Percentiles rank a stretch among this genome's conserved stretches.
phyloP scores from a whole-genome alignment of 805 yeast species.

The Jamesozyma spencerorum region DNA sequence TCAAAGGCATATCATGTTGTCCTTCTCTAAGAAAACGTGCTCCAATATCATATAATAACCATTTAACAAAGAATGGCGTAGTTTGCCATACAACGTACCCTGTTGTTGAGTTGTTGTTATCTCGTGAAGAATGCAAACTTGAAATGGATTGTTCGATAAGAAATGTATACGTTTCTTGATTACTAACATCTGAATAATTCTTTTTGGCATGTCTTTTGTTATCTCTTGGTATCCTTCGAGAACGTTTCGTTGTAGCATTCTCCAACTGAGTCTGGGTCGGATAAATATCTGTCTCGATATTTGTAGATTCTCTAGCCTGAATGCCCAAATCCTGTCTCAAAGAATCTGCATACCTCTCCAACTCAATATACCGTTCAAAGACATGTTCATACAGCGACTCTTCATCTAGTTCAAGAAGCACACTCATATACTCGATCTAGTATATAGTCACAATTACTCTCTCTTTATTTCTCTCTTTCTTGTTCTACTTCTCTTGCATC shows the following conservation, averaged over 20 bases:
- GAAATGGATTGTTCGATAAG: conserved; percentile 24
- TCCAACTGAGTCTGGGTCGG: not conserved
- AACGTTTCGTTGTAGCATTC: not conserved
- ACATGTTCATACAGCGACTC: conserved; percentile 26
- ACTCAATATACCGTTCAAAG: conserved; percentile 23
- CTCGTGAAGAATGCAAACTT: conserved; percentile 20
- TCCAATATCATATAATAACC: conserved; percentile 24
- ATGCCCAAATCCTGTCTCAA: conserved; percentile 30
- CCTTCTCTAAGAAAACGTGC: conserved; percentile 16
- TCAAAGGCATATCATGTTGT: conserved; percentile 1
- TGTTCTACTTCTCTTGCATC: too few species aligned
- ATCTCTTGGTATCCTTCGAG: not conserved
- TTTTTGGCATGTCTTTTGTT: not conserved
- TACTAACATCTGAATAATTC: not conserved
- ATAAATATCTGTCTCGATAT: conserved; percentile 19
- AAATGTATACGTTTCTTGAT: conserved; percentile 14
- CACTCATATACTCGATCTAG: conserved; percentile 6
- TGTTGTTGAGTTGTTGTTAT: conserved; percentile 30
- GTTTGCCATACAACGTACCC: conserved; percentile 32
- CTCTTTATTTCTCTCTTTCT: not conserved
- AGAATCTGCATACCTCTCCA: conserved; percentile 13
- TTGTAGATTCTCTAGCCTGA: conserved; percentile 7
- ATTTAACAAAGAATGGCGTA: conserved; percentile 25
- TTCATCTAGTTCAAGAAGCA: conserved; percentile 12
- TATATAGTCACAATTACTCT: too few species aligned